Percentiles rank a stretch among this genome's conserved stretches.
Evolutionary conservation across 495 filamentous ascomycete species (phyloP).

Genomic region (Bryoglossum gracile): DNA sequence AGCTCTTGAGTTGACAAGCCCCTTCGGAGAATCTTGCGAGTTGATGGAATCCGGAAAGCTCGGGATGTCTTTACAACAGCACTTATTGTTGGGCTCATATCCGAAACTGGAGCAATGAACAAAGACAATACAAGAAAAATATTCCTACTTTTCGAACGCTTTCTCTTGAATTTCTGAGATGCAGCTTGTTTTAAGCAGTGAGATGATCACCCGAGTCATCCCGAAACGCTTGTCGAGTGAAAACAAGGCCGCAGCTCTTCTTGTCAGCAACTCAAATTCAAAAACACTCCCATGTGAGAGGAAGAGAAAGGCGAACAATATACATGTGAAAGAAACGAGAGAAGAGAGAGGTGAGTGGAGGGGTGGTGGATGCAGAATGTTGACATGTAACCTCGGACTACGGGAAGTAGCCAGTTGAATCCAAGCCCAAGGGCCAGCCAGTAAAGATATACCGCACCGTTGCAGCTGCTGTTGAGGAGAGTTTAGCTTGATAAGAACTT

Average conservation of each 20-base stretch:
- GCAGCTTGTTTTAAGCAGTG: background rate
- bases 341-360: too few relatives aligned
- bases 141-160: background rate
- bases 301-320: background rate
- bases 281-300: background rate
- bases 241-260: constrained; percentile 1
- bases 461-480: too few relatives aligned
- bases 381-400: too few relatives aligned
- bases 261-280: background rate
- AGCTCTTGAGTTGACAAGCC: constrained; percentile 23
- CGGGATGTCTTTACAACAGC: background rate
- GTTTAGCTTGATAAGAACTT: too few relatives aligned
- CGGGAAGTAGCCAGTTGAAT: too few relatives aligned
- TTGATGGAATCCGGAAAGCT: background rate
- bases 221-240: background rate
- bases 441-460: too few relatives aligned
- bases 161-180: background rate
- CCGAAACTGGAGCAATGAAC: background rate
- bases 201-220: background rate
- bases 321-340: background rate
- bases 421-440: too few relatives aligned
- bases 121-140: background rate
- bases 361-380: too few relatives aligned
- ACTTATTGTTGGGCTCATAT: constrained; percentile 15
- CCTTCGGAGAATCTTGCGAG: constrained; percentile 4